Percentiles rank a stretch among this genome's conserved stretches.
phyloP scores from a whole-genome alignment of 1,284 basidiomycete species.

The Leccinum huronense region DNA sequence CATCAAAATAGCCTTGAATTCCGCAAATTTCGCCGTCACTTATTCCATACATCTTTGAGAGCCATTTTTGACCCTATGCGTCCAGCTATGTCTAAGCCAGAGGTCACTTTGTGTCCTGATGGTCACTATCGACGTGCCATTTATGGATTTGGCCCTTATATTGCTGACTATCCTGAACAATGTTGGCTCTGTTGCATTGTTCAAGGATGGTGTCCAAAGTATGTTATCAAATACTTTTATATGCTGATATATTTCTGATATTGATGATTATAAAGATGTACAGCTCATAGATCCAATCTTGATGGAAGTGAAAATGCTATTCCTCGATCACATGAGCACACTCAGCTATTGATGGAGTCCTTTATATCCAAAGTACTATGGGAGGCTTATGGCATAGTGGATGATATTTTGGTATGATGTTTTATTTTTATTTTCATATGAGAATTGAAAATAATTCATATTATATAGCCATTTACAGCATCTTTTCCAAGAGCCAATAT shows the following conservation, averaged over 20 bases:
- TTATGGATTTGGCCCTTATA: conserved; percentile 1
- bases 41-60: conserved; percentile 1
- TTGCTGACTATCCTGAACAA: conserved; percentile 1
- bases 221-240: neutral
- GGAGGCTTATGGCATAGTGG: neutral
- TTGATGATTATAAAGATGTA: neutral
- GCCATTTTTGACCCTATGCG: neutral
- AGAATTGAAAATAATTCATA: neutral
- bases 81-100: conserved; percentile 1
- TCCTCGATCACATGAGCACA: neutral
- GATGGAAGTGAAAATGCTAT: neutral
- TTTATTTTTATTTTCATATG: neutral
- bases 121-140: neutral
- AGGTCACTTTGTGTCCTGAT: neutral
- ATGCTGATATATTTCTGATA: neutral
- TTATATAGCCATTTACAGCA: neutral
- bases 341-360: conserved; percentile 1
- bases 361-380: neutral
- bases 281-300: conserved; percentile 1
- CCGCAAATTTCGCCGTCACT: neutral
- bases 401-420: neutral
- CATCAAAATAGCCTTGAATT: neutral
- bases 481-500: neutral
- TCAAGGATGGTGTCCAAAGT: conserved; percentile 1
- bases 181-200: neutral